A percentile compares a stretch with the other conserved stretches of the same genome.
Evolutionary conservation across 1,284 basidiomycete species (phyloP).

Genomic region (Singerocomus inundabilis): DNA sequence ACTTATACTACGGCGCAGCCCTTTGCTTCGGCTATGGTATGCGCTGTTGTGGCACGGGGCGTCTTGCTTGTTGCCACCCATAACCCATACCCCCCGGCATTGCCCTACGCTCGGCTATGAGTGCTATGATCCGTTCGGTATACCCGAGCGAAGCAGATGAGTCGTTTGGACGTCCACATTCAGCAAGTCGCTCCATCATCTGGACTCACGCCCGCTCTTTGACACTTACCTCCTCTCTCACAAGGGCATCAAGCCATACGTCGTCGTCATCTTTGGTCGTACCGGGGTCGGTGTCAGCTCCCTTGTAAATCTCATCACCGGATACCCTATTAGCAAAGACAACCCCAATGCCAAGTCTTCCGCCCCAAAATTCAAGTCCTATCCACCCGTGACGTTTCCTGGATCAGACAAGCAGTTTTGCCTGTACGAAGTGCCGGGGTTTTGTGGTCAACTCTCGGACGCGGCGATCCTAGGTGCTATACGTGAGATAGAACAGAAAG

Average conservation of each 20-base stretch:
- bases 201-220: too few species aligned
- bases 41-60: too few species aligned
- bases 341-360: conserved; percentile 11
- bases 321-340: conserved; percentile 15
- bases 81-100: not conserved
- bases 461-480: conserved; percentile 15
- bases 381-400: not conserved
- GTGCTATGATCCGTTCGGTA: not conserved
- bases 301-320: conserved; percentile 26
- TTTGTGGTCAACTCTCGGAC: conserved; percentile 11
- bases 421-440: conserved; percentile 25
- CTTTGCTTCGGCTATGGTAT: too few species aligned
- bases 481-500: conserved; percentile 13
- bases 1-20: too few species aligned
- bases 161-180: not conserved
- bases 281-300: conserved; percentile 30
- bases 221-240: not conserved
- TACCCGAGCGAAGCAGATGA: not conserved
- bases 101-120: conserved; percentile 2
- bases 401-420: conserved; percentile 5
- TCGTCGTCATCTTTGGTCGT: conserved; percentile 28
- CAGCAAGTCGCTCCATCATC: not conserved
- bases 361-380: not conserved
- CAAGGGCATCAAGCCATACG: conserved; percentile 13
- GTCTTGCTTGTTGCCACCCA: not conserved